phyloP scores from a whole-genome alignment of 2,329 filamentous ascomycete species.

The Trichoderma cornu-damae region DNA sequence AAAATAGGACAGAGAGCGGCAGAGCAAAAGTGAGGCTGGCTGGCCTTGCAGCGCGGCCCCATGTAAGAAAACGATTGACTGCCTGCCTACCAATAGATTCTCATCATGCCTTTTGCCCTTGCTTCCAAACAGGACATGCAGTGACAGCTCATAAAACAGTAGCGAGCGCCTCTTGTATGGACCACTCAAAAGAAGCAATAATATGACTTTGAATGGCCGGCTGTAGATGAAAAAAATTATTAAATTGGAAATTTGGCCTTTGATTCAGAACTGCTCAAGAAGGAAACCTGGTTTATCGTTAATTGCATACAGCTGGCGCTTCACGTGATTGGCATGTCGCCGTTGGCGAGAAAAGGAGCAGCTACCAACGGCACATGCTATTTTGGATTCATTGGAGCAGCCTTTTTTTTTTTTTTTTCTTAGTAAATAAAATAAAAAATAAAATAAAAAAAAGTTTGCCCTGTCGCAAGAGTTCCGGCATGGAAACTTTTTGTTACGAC shows the following conservation, averaged over 20 bases:
- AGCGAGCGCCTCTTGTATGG: neutral
- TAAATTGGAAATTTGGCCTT: too few relatives aligned
- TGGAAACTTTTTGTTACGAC: neutral
- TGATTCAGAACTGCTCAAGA: neutral
- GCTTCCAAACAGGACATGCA: slow-evolving; percentile 4
- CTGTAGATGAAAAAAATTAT: neutral
- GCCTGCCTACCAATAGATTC: slow-evolving; percentile 5
- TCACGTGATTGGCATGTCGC: neutral
- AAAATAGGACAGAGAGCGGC: neutral
- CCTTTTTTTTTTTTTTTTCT: neutral
- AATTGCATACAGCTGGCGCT: neutral
- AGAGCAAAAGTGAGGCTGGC: neutral
- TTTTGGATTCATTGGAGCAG: neutral
- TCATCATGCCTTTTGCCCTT: neutral
- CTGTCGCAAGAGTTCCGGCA: neutral
- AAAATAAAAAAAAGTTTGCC: too few relatives aligned
- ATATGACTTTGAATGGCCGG: too few relatives aligned
- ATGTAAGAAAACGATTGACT: slow-evolving; percentile 1
- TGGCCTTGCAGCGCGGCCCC: neutral
- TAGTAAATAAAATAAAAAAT: too few relatives aligned
- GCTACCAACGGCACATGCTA: neutral
- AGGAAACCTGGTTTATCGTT: too few relatives aligned
- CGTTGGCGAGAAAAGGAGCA: neutral
- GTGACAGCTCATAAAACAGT: slow-evolving; percentile 15
- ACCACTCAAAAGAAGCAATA: neutral